Evolutionary conservation across 2,329 filamentous ascomycete genomes (phyloP).

Genomic region (Pseudogymnoascus sp.): DNA sequence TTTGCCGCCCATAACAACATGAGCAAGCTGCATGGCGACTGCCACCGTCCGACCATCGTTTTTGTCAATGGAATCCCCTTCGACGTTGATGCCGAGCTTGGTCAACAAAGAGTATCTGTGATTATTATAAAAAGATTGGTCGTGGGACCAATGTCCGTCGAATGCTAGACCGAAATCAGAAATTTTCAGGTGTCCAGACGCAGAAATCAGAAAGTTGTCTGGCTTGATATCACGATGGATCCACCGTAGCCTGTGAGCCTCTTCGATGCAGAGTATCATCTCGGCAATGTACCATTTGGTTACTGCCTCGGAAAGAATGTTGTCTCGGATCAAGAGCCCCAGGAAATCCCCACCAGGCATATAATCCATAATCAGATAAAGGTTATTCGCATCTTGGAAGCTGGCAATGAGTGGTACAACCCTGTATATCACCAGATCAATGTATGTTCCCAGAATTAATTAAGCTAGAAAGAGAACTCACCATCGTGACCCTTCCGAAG

Average conservation of each 20-base stretch:
- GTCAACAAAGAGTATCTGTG: slow-evolving; percentile 72
- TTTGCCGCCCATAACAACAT: slow-evolving; percentile 33
- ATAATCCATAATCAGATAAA: slow-evolving; percentile 97
- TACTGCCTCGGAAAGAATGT: slow-evolving; percentile 69
- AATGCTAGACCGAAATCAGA: slow-evolving; percentile 95
- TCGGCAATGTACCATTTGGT: slow-evolving; percentile 87
- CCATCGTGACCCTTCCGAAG: slow-evolving; percentile 80
- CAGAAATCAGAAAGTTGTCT: slow-evolving; percentile 89
- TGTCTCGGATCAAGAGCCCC: slow-evolving; percentile 75
- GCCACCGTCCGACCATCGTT: slow-evolving; percentile 41
- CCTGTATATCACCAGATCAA: slow-evolving; percentile 37
- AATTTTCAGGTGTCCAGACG: slow-evolving; percentile 85
- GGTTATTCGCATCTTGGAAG: slow-evolving; percentile 75
- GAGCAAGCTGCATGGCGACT: slow-evolving; percentile 33
- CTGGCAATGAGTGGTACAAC: slow-evolving; percentile 80
- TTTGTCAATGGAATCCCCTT: slow-evolving; percentile 66
- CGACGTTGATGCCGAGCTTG: slow-evolving; percentile 65
- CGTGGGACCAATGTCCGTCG: slow-evolving; percentile 90
- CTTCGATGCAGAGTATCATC: slow-evolving; percentile 92
- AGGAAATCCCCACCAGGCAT: slow-evolving; percentile 96
- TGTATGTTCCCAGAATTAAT: background rate
- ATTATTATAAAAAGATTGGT: slow-evolving; percentile 76
- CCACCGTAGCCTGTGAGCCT: slow-evolving; percentile 78
- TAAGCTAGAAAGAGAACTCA: slow-evolving; percentile 27
- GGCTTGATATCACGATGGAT: slow-evolving; percentile 96